A percentile compares a stretch with the other conserved stretches of the same genome.
These are phyloP conservation scores for Taiwanofungus camphoratus DNA, from an alignment of 1,284 basidiomycete genomes.

Conservation along the genomic window DNA sequence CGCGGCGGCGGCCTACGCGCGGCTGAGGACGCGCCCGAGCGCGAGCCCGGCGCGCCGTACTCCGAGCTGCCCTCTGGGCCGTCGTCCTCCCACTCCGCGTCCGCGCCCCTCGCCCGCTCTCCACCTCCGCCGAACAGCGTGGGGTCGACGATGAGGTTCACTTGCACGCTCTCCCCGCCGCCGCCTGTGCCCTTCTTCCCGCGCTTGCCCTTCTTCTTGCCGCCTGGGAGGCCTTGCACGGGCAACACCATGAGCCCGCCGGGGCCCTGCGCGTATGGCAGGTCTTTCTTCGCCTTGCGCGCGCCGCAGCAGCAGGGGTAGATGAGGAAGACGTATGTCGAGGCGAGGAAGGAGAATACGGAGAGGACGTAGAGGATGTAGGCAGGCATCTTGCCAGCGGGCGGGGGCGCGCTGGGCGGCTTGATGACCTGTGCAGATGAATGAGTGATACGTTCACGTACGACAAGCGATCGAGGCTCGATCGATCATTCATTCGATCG, in stretches of 20 bases:
- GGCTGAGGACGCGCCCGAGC: conserved; percentile 23
- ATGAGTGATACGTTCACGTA: too few relatives aligned
- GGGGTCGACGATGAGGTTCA: conserved; percentile 69
- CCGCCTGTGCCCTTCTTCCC: conserved; percentile 27
- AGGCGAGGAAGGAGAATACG: conserved; percentile 42
- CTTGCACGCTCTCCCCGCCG: conserved; percentile 48
- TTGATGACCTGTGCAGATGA: conserved; percentile 57
- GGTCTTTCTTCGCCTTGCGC: conserved; percentile 22
- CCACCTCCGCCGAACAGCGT: conserved; percentile 39
- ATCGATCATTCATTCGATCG: too few relatives aligned
- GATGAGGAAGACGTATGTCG: conserved; percentile 51
- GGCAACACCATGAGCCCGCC: conserved; percentile 63
- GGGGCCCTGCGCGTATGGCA: conserved; percentile 25
- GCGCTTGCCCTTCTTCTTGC: conserved; percentile 31
- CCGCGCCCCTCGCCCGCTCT: conserved; percentile 26
- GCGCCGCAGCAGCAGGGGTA: conserved; percentile 49
- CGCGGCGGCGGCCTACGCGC: conserved; percentile 26
- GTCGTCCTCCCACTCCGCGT: conserved; percentile 29
- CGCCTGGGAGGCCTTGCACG: conserved; percentile 39
- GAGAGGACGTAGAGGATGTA: conserved; percentile 56
- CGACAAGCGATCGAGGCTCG: too few relatives aligned
- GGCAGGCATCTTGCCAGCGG: conserved; percentile 46
- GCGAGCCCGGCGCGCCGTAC: conserved; percentile 21
- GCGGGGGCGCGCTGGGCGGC: conserved; percentile 46
- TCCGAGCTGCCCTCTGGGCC: conserved; percentile 11